Evolutionary conservation across 176 grass and related monocot species (phyloP), one percentile per base, ranked within the genome.

Genomic region (Urochloa ruziziensis): DNA sequence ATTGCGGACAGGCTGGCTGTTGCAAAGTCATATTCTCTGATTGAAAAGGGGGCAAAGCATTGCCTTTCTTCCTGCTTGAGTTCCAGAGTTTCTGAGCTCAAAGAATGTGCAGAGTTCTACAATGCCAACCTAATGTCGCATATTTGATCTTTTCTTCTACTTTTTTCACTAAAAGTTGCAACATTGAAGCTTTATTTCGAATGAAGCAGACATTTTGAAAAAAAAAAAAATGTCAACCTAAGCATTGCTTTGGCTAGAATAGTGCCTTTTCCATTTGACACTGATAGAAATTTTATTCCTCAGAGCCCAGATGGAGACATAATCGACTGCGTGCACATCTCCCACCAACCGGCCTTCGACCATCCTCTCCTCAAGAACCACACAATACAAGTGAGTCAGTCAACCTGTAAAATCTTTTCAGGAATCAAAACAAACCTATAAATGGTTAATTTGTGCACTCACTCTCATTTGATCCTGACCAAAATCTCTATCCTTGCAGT

Each of bases 281-380:
- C 6, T 70, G 36, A 52, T 35, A 39, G 15, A 23, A 46, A n/a
- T 30, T 64, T 83, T 37, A 82, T n/a, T 60, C 10, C 65, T 62
- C 85, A 95, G 90, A 95, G 93, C 25, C 82, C 85, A 54, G 89
- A 97, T 63, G 88, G 88, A 72, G 90, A 96, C 82, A 88, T 92
- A 29, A 92, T 95, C 54, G 93, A 92, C 88, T 95, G 90, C 47
- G 85, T 95, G 46, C 90, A 82, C 60, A 86, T 91, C 74, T 91
- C 92, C 66, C 86, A 91, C 29, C 92, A 94, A 43, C 92, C 92
- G 42, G 92, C 92, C 42, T 91, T 91, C 15, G 92, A 94, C 86
- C 92, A 94, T 40, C 92, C 92, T 86, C 87, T 94, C 54, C 89
- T 94, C 73, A 88, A 86, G 79, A 89, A 89, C 79, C 89, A 91